These are phyloP conservation scores for Thuidium tamariscinum DNA, from an alignment of 225 moss, liverwort and hornwort species.

Conservation along the genomic window DNA sequence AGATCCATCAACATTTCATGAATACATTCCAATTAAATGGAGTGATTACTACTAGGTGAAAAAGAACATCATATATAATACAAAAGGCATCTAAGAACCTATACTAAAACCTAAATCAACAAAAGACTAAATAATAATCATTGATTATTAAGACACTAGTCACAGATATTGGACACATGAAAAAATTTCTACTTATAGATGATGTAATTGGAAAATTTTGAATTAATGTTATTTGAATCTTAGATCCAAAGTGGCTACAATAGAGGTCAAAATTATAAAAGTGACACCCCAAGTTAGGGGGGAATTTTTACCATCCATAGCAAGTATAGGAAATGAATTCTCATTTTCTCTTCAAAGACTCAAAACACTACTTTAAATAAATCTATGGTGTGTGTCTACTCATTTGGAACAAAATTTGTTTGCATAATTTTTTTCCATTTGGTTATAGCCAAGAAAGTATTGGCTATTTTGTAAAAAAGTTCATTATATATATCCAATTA, in stretches of 20 bases:
- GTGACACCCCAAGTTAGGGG: accelerated
- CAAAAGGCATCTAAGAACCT: too few relatives aligned
- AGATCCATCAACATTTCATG: too few relatives aligned
- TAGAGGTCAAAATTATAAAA: not conserved
- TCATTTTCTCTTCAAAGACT: accelerated
- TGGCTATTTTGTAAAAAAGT: too few relatives aligned
- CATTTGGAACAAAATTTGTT: too few relatives aligned
- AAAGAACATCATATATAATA: too few relatives aligned
- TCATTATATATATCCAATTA: too few relatives aligned
- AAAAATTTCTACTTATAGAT: not conserved
- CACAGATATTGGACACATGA: not conserved
- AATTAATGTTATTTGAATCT: not conserved
- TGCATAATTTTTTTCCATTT: too few relatives aligned
- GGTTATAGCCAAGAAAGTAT: too few relatives aligned
- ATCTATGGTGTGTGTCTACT: not conserved
- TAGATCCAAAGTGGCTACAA: accelerated
- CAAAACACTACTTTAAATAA: not conserved
- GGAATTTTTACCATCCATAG: accelerated
- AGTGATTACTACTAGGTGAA: too few relatives aligned
- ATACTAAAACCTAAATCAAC: too few relatives aligned
- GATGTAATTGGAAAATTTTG: not conserved
- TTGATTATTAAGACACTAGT: not conserved
- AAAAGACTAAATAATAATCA: not conserved
- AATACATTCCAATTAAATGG: too few relatives aligned
- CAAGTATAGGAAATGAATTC: not conserved